A percentile compares a stretch with the other conserved stretches of the same genome.
These are phyloP conservation scores for Linum tenue DNA, from an alignment of 345 rosid genomes.

Conservation along the genomic window DNA sequence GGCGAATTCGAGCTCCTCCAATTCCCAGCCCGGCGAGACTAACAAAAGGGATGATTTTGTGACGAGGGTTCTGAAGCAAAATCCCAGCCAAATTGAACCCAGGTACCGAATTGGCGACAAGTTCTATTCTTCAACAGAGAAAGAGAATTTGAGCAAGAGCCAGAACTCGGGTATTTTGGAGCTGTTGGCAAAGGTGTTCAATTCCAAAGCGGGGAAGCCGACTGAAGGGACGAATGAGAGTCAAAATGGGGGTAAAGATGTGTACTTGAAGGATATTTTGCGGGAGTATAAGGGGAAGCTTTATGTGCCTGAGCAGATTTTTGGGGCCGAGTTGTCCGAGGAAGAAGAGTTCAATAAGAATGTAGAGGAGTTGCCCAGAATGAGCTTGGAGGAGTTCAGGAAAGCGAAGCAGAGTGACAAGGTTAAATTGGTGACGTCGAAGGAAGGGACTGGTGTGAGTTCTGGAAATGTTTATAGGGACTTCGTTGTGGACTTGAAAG, in stretches of 20 bases:
- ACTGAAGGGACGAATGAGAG: constrained; percentile 23
- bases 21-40: constrained; percentile 23
- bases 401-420: constrained; percentile 55
- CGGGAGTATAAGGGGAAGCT: constrained; percentile 81
- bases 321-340: constrained; percentile 57
- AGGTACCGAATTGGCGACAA: constrained; percentile 47
- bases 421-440: constrained; percentile 62
- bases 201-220: constrained; percentile 19
- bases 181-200: constrained; percentile 33
- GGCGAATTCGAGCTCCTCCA: constrained; percentile 21
- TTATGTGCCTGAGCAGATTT: constrained; percentile 82
- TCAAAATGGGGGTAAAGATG: constrained; percentile 27
- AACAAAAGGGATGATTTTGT: constrained; percentile 47
- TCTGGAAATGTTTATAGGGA: constrained; percentile 32
- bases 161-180: constrained; percentile 33
- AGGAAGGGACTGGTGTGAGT: constrained; percentile 33
- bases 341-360: constrained; percentile 61
- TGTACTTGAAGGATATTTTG: constrained; percentile 66
- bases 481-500: constrained; percentile 69
- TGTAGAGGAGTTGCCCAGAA: constrained; percentile 54
- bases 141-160: constrained; percentile 36
- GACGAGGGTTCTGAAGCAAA: constrained; percentile 60
- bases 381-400: constrained; percentile 63
- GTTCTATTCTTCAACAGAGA: constrained; percentile 54
- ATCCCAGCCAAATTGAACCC: constrained; percentile 80